Evolutionary conservation across 129 eudicot species (phyloP).

Genomic region (Kitagawia praeruptora): DNA sequence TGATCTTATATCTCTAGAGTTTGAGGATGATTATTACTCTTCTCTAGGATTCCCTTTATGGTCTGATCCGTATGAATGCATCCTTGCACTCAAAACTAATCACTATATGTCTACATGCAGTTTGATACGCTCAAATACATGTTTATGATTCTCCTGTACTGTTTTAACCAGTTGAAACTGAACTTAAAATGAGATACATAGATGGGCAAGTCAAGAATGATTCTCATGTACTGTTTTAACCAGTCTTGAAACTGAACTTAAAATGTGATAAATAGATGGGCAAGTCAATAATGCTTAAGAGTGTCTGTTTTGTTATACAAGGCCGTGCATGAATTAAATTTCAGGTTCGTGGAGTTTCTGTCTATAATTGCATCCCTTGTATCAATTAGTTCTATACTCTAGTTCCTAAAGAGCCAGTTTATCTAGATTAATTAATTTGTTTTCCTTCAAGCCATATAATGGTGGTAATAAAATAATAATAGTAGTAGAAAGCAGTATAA

Average conservation of each 20-base stretch:
- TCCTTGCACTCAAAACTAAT: background rate
- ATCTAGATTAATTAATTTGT: background rate
- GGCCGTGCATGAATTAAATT: background rate
- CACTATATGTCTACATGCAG: background rate
- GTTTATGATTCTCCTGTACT: background rate
- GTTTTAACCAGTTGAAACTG: background rate
- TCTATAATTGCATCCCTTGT: background rate
- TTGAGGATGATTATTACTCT: conserved; percentile 46
- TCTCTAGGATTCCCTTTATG: conserved; percentile 47
- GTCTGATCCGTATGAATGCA: conserved; percentile 65
- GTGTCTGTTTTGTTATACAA: background rate
- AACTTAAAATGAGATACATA: background rate
- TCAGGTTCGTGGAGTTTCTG: background rate
- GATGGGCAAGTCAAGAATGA: background rate
- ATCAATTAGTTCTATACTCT: background rate
- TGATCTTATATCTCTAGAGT: background rate
- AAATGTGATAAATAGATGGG: background rate
- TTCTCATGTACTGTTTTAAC: background rate
- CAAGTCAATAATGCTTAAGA: background rate
- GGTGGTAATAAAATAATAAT: too few species aligned
- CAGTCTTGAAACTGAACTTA: background rate
- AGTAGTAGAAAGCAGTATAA: too few species aligned
- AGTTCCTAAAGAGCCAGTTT: background rate
- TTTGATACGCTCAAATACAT: background rate
- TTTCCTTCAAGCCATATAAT: background rate